Base-by-base conservation (phyloP, 345 rosid species). In the Populus tremula region DNA sequence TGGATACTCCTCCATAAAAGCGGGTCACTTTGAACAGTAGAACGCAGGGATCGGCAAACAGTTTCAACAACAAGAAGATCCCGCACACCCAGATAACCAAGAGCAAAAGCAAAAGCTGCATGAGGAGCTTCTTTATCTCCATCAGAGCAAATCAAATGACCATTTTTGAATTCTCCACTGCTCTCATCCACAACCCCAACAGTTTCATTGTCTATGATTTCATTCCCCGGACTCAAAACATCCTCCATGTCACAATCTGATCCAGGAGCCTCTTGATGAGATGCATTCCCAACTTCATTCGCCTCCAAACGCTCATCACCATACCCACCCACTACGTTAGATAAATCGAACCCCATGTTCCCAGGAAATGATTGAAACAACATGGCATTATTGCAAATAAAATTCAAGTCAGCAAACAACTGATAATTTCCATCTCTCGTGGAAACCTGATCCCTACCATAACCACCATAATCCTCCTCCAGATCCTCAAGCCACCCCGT, bases 401-500 rank as follows among this genome's bases (percentile, higher is more conserved):
- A 85, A 83, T 93, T 90, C 83, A 91, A 85, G 4, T 92, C 94
- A 0, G 98, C 97, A 88, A 91, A 88, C 43, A 93, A 80, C 81
- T 87, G 91, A 82, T 80, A 79, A 76, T 85, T 89, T 6, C 85
- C 92, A 70, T 85, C 83, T 63, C 80, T 84, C 4, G 82, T 67
- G 71, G 87, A 83, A 61, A 73, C 75, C 38, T 86, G 89, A 80
- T 87, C 87, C 56, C 84, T 70, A 7, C 87, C 74, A 74, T 73
- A 87, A n/a, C 84, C 83, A 45, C 87, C 86, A 79, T 82, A 88
- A 69, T 87, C 94, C 78, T 80, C 87, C 85, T 96, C 95, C 90
- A 92, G 80, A 77, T 91, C 96, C 87, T 89, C 93, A 63, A 96
- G 97, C 95, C 93, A 94, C 45, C 97, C 93, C 9, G 92, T 88